Evolutionary conservation across 768 basidiomycete species (phyloP).

Genomic region (Aureoboletus auriporus): DNA sequence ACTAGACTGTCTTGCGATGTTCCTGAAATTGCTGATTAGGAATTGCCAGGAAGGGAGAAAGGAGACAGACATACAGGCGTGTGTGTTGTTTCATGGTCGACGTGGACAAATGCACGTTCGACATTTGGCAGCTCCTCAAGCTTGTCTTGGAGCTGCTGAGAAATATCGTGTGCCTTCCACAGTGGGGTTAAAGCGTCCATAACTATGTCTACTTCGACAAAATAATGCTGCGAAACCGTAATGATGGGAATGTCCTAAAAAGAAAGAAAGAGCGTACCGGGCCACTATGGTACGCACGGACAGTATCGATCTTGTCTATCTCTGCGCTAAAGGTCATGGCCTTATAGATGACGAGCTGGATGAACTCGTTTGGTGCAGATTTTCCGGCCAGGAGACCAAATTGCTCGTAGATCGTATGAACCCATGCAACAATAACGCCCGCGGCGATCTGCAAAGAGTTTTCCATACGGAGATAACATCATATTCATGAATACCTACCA

Average conservation of each 20-base stretch:
- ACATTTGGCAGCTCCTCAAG: conserved; percentile 88
- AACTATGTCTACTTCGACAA: conserved; percentile 94
- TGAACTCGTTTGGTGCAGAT: conserved; percentile 86
- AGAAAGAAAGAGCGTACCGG: conserved; percentile 49
- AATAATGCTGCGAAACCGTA: conserved; percentile 57
- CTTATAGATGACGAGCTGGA: conserved; percentile 92
- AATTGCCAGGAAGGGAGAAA: not conserved
- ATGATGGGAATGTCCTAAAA: not conserved
- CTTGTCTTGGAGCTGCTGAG: conserved; percentile 82
- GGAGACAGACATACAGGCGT: conserved; percentile 40
- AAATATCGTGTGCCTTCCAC: conserved; percentile 84
- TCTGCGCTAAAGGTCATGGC: conserved; percentile 79
- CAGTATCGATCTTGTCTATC: conserved; percentile 86
- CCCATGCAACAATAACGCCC: conserved; percentile 81
- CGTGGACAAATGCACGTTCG: conserved; percentile 91
- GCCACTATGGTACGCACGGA: conserved; percentile 89
- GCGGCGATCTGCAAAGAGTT: conserved; percentile 53
- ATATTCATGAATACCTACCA: conserved; percentile 43
- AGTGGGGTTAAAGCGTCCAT: conserved; percentile 87
- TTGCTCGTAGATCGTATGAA: conserved; percentile 68
- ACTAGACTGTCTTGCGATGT: conserved; percentile 37
- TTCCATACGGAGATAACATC: not conserved
- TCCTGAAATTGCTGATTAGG: conserved; percentile 29
- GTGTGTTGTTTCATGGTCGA: conserved; percentile 92
- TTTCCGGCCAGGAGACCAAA: conserved; percentile 89